These are phyloP conservation scores for Saxophila tyrrhenica DNA, from an alignment of 495 filamentous ascomycete genomes.

Conservation along the genomic window DNA sequence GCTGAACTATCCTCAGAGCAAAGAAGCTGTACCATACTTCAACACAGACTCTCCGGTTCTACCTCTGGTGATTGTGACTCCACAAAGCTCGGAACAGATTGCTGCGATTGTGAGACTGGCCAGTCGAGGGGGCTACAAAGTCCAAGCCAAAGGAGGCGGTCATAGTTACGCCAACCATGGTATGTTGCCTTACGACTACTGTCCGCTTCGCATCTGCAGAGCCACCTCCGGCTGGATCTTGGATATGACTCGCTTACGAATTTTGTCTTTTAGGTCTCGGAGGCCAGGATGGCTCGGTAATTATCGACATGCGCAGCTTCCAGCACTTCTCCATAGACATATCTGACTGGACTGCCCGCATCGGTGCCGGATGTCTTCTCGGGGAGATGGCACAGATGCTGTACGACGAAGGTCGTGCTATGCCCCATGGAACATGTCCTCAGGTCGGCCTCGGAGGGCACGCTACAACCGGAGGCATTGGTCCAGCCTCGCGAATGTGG, in stretches of 20 bases:
- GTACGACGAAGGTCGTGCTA: not conserved
- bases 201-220: too few species aligned
- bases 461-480: not conserved
- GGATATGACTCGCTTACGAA: too few species aligned
- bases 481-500: not conserved
- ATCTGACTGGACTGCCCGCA: conserved; percentile 14
- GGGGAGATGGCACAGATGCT: conserved; percentile 21
- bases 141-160: not conserved
- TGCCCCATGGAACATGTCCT: not conserved
- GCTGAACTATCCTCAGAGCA: too few species aligned
- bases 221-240: too few species aligned
- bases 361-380: conserved; percentile 25
- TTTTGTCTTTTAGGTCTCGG: too few species aligned
- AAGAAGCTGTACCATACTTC: too few species aligned
- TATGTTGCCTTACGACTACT: too few species aligned
- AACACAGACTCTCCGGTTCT: too few species aligned
- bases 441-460: not conserved
- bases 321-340: conserved; percentile 22
- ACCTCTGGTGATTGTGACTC: too few species aligned
- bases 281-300: conserved; percentile 17
- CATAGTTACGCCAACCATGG: not conserved
- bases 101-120: not conserved
- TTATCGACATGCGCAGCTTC: conserved; percentile 29
- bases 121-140: not conserved
- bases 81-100: not conserved